Percentiles rank a stretch among this genome's conserved stretches.
phyloP scores from a whole-genome alignment of 179 eudicot species.

The Silene noctiflora region DNA sequence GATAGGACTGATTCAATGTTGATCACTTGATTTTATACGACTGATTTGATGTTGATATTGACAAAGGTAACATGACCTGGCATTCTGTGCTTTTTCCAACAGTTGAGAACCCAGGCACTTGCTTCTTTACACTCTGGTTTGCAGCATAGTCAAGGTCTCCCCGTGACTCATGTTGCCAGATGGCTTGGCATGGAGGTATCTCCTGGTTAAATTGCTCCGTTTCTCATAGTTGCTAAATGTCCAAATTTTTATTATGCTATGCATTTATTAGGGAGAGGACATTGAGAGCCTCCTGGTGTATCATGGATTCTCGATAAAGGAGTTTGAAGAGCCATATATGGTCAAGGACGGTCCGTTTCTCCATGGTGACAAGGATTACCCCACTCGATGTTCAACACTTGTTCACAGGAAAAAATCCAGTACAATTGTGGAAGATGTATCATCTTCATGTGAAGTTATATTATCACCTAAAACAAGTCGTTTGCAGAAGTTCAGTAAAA shows the following conservation, averaged over 20 bases:
- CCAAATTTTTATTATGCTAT: constrained; percentile 1
- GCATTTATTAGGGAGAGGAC: constrained; percentile 63
- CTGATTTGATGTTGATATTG: background rate
- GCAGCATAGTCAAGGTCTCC: constrained; percentile 85
- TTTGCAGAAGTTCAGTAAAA: constrained; percentile 28
- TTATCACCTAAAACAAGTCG: constrained; percentile 28
- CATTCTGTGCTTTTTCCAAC: constrained; percentile 32
- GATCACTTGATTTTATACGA: background rate
- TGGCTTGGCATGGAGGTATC: constrained; percentile 98
- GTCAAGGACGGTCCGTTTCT: constrained; percentile 82
- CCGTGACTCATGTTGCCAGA: constrained; percentile 64
- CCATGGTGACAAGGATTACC: constrained; percentile 64
- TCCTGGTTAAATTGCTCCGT: background rate
- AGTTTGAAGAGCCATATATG: constrained; percentile 92
- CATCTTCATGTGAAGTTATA: constrained; percentile 36
- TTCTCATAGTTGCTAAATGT: background rate
- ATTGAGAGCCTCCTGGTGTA: constrained; percentile 70
- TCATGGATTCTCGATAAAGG: constrained; percentile 78
- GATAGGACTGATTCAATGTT: background rate
- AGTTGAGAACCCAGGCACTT: constrained; percentile 95
- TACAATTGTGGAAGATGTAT: constrained; percentile 59
- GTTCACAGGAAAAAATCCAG: constrained; percentile 66
- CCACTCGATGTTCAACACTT: constrained; percentile 70
- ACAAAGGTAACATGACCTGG: constrained; percentile 16
- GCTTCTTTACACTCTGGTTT: constrained; percentile 89